phyloP scores from a whole-genome alignment of 129 eudicot genomes.

The Saposhnikovia divaricata region DNA sequence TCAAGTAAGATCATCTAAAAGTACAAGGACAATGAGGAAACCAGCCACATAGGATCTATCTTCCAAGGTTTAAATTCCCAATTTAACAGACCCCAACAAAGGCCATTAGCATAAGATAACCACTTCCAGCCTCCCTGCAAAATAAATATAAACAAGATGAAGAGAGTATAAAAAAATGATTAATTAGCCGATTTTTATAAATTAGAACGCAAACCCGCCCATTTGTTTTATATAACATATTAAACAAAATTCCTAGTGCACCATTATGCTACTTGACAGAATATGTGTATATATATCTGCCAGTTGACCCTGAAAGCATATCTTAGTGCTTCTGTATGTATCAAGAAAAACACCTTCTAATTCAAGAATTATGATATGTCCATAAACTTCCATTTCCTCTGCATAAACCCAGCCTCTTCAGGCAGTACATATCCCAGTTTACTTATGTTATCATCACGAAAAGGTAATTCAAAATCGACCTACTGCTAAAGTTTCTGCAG shows the following conservation, averaged over 20 bases:
- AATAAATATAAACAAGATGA: no score
- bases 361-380: neutral
- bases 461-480: neutral
- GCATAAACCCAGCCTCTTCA: neutral
- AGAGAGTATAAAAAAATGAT: no score
- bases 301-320: neutral
- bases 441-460: neutral
- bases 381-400: neutral
- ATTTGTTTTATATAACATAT: neutral
- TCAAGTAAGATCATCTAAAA: no score
- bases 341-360: neutral
- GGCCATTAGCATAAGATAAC: no score
- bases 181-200: no score
- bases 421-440: neutral
- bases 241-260: neutral
- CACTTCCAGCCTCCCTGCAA: no score
- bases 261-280: neutral
- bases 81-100: no score
- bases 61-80: no score
- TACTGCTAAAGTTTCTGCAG: neutral
- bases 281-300: neutral
- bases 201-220: no score
- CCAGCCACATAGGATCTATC: no score
- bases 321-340: neutral
- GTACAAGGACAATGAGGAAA: no score